Evolutionary conservation across 805 yeast species (phyloP).

Genomic region (Pichia nakasei): DNA sequence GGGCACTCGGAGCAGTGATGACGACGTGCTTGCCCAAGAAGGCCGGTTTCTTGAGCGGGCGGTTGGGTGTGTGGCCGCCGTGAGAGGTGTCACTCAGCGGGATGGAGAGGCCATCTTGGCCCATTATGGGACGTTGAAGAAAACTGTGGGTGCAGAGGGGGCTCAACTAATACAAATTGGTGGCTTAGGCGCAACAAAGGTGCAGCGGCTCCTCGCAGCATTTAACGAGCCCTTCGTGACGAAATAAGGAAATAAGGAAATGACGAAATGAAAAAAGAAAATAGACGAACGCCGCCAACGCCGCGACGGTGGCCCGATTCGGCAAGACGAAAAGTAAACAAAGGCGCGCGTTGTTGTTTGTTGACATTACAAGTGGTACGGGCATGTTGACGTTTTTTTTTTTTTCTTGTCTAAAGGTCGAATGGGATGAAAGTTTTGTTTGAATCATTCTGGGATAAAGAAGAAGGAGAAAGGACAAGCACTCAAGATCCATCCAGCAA

Average conservation of each 20-base stretch:
- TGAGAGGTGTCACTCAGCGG: slow-evolving; percentile 5
- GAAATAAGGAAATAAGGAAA: not conserved
- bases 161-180: slow-evolving; percentile 4
- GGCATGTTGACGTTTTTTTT: not conserved
- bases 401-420: too few relatives aligned
- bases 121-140: slow-evolving; percentile 1
- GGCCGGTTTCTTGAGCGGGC: slow-evolving; percentile 36
- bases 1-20: slow-evolving; percentile 27
- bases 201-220: slow-evolving; percentile 2
- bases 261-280: too few relatives aligned
- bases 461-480: too few relatives aligned
- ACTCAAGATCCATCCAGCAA: too few relatives aligned
- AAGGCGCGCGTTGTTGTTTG: not conserved
- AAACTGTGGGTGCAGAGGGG: slow-evolving; percentile 3
- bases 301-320: not conserved
- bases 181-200: slow-evolving; percentile 9
- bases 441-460: too few relatives aligned
- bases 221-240: not conserved
- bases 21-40: slow-evolving; percentile 22
- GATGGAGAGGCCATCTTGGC: slow-evolving; percentile 7
- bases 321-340: not conserved
- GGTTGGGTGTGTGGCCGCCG: slow-evolving; percentile 21
- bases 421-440: too few relatives aligned
- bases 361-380: not conserved
- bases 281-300: not conserved